Evolutionary conservation across 2,329 filamentous ascomycete genomes (phyloP).

Genomic region (Xylariales sp.): DNA sequence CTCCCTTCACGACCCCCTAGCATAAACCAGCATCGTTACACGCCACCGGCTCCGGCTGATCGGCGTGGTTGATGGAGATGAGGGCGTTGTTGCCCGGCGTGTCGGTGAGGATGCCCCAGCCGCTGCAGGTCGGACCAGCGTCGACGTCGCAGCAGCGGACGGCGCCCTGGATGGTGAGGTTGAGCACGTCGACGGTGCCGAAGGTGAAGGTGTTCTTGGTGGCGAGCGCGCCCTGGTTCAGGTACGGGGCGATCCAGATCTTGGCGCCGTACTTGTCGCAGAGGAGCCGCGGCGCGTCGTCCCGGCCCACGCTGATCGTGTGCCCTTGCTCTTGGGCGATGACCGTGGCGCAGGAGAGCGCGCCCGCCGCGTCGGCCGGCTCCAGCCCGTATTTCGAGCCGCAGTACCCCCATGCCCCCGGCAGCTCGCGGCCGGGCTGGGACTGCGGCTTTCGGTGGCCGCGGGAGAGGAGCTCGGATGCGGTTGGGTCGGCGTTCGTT

Average conservation of each 20-base stretch:
- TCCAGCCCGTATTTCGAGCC: conserved; percentile 1
- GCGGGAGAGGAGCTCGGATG: no score
- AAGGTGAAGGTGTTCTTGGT: no score
- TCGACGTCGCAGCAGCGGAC: background rate
- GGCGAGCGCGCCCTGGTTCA: no score
- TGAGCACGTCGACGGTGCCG: no score
- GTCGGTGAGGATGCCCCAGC: conserved; percentile 8
- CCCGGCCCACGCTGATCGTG: conserved; percentile 8
- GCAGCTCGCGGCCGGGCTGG: no score
- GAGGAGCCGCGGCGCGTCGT: conserved; percentile 13
- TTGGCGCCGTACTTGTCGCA: conserved; percentile 6
- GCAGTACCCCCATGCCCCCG: no score
- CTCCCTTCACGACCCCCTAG: background rate
- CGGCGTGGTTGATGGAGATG: conserved; percentile 4
- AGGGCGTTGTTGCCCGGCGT: background rate
- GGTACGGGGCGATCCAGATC: conserved; percentile 12
- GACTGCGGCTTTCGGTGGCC: no score
- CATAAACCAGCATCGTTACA: conserved; percentile 6
- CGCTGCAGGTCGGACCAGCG: conserved; percentile 1
- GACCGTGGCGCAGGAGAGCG: background rate
- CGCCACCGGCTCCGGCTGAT: conserved; percentile 2
- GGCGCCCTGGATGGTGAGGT: no score
- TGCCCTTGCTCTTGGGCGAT: background rate
- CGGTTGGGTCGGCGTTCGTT: no score
- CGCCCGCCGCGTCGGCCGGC: background rate